Base-by-base conservation (phyloP, 2,329 filamentous ascomycete species). In the Coleophoma crateriformis region DNA sequence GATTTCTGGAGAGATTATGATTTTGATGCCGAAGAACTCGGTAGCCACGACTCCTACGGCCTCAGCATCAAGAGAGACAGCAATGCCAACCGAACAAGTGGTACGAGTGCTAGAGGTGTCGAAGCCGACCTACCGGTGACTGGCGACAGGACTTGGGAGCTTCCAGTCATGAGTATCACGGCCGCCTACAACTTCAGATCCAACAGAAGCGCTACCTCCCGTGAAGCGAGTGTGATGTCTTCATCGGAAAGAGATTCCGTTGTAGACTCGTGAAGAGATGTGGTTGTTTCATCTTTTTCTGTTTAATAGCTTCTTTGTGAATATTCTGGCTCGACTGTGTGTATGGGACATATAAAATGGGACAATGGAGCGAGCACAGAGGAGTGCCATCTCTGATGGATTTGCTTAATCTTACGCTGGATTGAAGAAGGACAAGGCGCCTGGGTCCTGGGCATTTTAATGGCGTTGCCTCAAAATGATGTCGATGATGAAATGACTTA, bases 1-100 rank as follows among this genome's bases (percentile, higher is more conserved):
- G 55, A 63, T 48, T 53, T 55, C 7, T 53, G 47, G 46, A 56
- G 61, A 45, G 47, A 10, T n/a, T 59, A 52, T 51, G 53, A 59
- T 45, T 56, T 52, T 34, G 56, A 59, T 46, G 54, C 53, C 20
- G 57, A 58, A 20, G 56, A 57, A 42, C 17, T 51, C 32, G 35
- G 37, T 4, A 54, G 49, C 34, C 35, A 41, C 4, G 51, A 55
- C 27, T 50, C 50, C 4, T 56, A 53, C 32, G 47, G 45, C 37
- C 12, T 47, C 32, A n/a, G 35, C 17, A 27, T 32, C 19, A 27
- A 20, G 38, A 39, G 37, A 19, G 20, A 38, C 12, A 33, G 27
- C 22, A 42, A 37, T 33, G 27, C 37, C 19, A 22, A 47, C 19
- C 39, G 39, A 20, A 15, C 17, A 17, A 41, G 39, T 41, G 39